Base-by-base conservation (phyloP, 495 filamentous ascomycete genomes). In the Penicillium robsamsonii region DNA sequence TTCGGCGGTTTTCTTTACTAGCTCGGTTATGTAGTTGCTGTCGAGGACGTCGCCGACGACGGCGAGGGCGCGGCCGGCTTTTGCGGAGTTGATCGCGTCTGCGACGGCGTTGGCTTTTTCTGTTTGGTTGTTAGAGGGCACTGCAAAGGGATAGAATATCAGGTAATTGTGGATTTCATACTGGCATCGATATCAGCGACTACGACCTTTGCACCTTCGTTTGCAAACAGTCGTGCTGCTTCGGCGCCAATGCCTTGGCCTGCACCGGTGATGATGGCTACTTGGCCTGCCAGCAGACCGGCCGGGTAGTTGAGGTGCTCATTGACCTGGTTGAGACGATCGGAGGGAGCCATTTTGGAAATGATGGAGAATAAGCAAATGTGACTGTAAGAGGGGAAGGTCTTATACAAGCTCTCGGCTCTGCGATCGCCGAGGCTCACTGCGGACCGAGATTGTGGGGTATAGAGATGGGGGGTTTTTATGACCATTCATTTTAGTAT, bases 161-260 rank as follows among this genome's bases (percentile, higher is more conserved):
- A 44, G 18, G 22, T 50, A 22, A 29, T 11, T 40, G 11, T 35
- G 13, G 55, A 20, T 13, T 11, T 68, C 77, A 55, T 75, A 88
- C 86, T 75, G 18, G 66, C 81, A 71, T 94, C 91, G 57, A 94
- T 88, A 73, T 94, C 91, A 20, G 89, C 84, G 46, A 96, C 75
- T 3, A 96, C 73, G 3, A 94, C 90, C 67, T 86, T 90, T 1
- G 90, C 89, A 20, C 91, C 91, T 66, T 96, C 91, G 56, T 89
- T 90, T 27, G 88, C 90, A 64, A 95, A 96, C 8, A 93, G 70
- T 15, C 85, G 73, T 13, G 91, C 90, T 31, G 87, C 78, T 73
- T 93, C 91, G 29, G 91, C 91, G 27, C 90, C 91, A 67, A 95
- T 95, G 61, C 91, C 91, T 72, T 96, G 90, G n/a, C 87, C 91